These are phyloP conservation scores for Erythrophleum fordii DNA, from an alignment of 306 rosid genomes.

Conservation along the genomic window DNA sequence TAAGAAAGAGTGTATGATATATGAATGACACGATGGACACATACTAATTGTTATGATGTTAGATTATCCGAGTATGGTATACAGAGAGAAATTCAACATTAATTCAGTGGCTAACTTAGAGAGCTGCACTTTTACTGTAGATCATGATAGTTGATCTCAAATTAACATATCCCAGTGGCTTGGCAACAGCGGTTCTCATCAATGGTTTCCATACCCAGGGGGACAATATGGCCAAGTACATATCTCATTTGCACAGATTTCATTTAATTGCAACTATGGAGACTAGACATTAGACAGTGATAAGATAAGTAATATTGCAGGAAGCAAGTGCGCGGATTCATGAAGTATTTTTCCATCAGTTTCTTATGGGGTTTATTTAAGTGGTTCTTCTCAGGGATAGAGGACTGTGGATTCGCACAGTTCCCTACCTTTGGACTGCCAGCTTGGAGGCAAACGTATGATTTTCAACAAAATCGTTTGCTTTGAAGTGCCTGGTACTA, in stretches of 20 bases:
- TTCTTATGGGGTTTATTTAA: conserved; percentile 90
- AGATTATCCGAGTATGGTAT: neutral
- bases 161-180: conserved; percentile 87
- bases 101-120: conserved; percentile 7
- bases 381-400: conserved; percentile 89
- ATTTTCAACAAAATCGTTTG: conserved; percentile 21
- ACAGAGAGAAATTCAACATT: neutral
- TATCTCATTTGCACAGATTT: conserved; percentile 2
- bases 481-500: neutral
- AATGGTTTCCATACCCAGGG: conserved; percentile 95
- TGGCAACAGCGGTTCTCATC: conserved; percentile 95
- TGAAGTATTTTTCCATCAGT: conserved; percentile 79
- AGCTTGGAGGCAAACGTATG: conserved; percentile 90
- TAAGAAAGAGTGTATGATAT: neutral
- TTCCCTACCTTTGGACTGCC: conserved; percentile 92
- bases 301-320: conserved; percentile 49
- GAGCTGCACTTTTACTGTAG: conserved; percentile 47
- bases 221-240: conserved; percentile 83
- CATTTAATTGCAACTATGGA: neutral
- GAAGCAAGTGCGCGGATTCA: conserved; percentile 80
- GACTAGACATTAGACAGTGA: neutral
- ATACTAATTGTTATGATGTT: neutral
- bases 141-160: conserved; percentile 91
- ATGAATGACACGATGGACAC: neutral
- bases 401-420: conserved; percentile 78